Evolutionary conservation across 2,329 filamentous ascomycete genomes (phyloP), one percentile per base, ranked within the genome.

Genomic region (Elsinoe arachidis): DNA sequence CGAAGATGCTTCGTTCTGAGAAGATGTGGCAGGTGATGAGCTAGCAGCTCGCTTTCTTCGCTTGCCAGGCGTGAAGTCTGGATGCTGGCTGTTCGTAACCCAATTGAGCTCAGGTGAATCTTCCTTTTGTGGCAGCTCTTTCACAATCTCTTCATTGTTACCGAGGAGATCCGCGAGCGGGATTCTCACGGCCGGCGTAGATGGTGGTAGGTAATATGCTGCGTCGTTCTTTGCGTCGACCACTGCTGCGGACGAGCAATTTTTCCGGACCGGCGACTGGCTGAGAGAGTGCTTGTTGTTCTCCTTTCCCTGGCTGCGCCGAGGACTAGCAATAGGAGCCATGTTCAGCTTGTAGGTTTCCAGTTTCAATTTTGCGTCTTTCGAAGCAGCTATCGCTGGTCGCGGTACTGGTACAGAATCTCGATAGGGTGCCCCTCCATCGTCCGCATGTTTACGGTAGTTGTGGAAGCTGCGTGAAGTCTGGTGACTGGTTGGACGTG

Each of bases 91-190:
- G 11, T 75, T 74, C 11, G 71, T 68, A 59, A 81, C 77, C 49
- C 49, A 53, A 35, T 56, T 49, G 6, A 47, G 15, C 61, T 83
- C 78, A 0, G 82, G 82, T 1, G 81, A 83, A 15, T 73, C 69
- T 17, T 76, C 73, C 54, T 72, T 73, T 23, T 73, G 70, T n/a
- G 72, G 71, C 58, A 73, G 72, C 62, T 74, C 56, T 37, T 55
- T 76, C 37, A 76, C 73, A 9, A 74, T 74, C 64, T 83, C 80
- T 66, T 84, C 81, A 49, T 76, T 76, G 65, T 83, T 82, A 61
- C 80, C 80, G 46, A 85, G 80, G 33, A 85, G 71, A 60, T 84
- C 81, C 33, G 80, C 80, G 11, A 85, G 70, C 21, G 81, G 80
- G 38, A 84, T 75, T 57, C 80, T 73, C 43, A 81, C 78, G 21